Percentiles rank a stretch among this genome's conserved stretches.
Evolutionary conservation across 192 early-diverging fungal species (phyloP).

Genomic region (Thamnidium elegans): DNA sequence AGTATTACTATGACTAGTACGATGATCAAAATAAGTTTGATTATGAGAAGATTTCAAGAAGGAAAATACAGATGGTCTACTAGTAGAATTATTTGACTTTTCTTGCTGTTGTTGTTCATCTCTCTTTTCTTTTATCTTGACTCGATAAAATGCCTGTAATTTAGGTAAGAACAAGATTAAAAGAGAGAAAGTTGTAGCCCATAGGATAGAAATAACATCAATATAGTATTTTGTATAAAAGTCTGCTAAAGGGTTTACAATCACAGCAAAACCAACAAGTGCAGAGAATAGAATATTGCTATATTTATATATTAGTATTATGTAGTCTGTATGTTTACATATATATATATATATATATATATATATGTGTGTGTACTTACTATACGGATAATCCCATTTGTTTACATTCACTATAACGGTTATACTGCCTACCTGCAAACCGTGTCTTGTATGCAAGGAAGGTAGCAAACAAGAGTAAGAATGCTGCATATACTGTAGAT

Average conservation of each 20-base stretch:
- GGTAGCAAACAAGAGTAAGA: constrained; percentile 40
- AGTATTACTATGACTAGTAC: not conserved
- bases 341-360: not conserved
- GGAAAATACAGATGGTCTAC: not conserved
- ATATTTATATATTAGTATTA: not conserved
- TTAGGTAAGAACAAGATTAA: constrained; percentile 48
- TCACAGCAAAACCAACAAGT: constrained; percentile 41
- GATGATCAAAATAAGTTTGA: not conserved
- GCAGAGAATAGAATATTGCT: constrained; percentile 49
- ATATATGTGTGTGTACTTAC: constrained; percentile 34
- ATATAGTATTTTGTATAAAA: constrained; percentile 46
- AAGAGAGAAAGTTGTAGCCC: constrained; percentile 47
- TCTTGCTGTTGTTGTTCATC: not conserved
- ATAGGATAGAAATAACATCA: constrained; percentile 39
- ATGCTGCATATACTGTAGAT: constrained; percentile 30
- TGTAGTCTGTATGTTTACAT: too few species aligned
- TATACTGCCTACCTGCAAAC: constrained; percentile 41
- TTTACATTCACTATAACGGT: constrained; percentile 46
- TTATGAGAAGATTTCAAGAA: not conserved
- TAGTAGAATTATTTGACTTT: constrained; percentile 1
- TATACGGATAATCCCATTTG: constrained; percentile 54
- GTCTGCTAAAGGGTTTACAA: constrained; percentile 38
- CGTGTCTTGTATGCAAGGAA: constrained; percentile 51
- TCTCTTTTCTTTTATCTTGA: constrained; percentile 9
- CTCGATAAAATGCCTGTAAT: constrained; percentile 38